Evolutionary conservation across 495 filamentous ascomycete genomes (phyloP), one percentile per base, ranked within the genome.

Genomic region (Sporormia fimetaria): DNA sequence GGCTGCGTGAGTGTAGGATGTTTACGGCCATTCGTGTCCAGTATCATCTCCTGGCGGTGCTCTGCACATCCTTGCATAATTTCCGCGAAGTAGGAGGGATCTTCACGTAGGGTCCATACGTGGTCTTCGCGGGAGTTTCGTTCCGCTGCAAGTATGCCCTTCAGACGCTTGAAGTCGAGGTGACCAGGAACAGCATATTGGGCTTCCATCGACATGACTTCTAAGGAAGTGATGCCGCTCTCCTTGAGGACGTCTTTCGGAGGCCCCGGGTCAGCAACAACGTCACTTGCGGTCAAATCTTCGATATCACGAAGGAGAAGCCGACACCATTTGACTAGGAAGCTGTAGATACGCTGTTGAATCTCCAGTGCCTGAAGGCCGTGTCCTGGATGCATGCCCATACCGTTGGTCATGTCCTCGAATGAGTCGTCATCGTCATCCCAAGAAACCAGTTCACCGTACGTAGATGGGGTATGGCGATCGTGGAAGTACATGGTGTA

Each of bases 71-170:
- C 57, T 6, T 32, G 37, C 0, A 71, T 6, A 7, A 40, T 20
- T 9, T 57, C 52, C 2, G 43, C 47, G 29, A 75, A 73, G 38
- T 72, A 78, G 5, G 31, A 52, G 0, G 74, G 69, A 44, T 76
- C 69, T 34, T 73, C 69, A 12, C 73, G 62, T 21, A 75, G 46
- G 3, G 60, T 44, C 65, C 64, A 69, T 6, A 75, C 21, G 34
- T 70, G 68, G 38, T 75, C 70, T 29, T 67, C 61, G 3, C 61
- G 58, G n/a, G 57, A 57, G 2, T 54, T 40, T 1, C 37, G 37
- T 37, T 54, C 58, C 0, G 70, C 61, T 2, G 30, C 21, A 1
- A 74, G 34, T 2, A 76, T 38, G 0, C 47, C 29, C 26, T 61
- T 37, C 1, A 75, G 28, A 11, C 56, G 56, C 6, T 11, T 21